Percentiles rank a stretch among this genome's conserved stretches.
phyloP scores from a whole-genome alignment of 1,284 basidiomycete species.

The Ceratobasidium sp. region DNA sequence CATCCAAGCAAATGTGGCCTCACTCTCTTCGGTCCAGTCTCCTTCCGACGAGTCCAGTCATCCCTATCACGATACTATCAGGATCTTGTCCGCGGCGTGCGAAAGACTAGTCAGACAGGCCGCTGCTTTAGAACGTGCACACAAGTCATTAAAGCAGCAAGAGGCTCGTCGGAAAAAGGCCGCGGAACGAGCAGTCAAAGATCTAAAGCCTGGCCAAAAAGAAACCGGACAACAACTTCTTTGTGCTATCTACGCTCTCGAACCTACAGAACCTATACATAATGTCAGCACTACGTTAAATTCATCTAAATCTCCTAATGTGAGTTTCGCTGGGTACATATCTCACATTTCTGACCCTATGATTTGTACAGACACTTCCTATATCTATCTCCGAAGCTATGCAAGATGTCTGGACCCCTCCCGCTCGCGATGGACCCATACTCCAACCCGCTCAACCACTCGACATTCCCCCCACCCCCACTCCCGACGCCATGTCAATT shows the following conservation, averaged over 20 bases:
- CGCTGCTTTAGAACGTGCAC: constrained; percentile 53
- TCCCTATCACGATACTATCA: constrained; percentile 75
- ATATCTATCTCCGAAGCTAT: constrained; percentile 80
- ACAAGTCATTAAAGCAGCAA: constrained; percentile 65
- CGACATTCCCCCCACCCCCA: constrained; percentile 48
- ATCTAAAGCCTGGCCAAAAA: constrained; percentile 71
- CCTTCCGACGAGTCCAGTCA: constrained; percentile 64
- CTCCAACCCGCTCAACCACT: constrained; percentile 31
- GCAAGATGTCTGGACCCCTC: constrained; percentile 61
- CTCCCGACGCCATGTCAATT: constrained; percentile 55
- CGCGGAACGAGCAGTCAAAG: constrained; percentile 75
- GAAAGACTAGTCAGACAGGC: constrained; percentile 54
- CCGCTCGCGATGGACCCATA: constrained; percentile 14
- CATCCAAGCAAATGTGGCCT: constrained; percentile 72
- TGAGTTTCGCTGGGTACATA: constrained; percentile 19
- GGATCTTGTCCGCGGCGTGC: constrained; percentile 77
- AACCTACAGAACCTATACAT: constrained; percentile 41
- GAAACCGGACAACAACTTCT: constrained; percentile 75
- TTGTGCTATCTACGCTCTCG: constrained; percentile 66
- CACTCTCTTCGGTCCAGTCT: constrained; percentile 47
- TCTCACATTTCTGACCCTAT: constrained; percentile 35
- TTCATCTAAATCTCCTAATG: constrained; percentile 27
- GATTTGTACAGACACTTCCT: constrained; percentile 68
- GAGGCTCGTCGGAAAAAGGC: constrained; percentile 67
- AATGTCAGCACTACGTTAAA: constrained; percentile 1